These are phyloP conservation scores for Euphrasia confusa DNA, from an alignment of 257 asterid species.

Conservation along the genomic window DNA sequence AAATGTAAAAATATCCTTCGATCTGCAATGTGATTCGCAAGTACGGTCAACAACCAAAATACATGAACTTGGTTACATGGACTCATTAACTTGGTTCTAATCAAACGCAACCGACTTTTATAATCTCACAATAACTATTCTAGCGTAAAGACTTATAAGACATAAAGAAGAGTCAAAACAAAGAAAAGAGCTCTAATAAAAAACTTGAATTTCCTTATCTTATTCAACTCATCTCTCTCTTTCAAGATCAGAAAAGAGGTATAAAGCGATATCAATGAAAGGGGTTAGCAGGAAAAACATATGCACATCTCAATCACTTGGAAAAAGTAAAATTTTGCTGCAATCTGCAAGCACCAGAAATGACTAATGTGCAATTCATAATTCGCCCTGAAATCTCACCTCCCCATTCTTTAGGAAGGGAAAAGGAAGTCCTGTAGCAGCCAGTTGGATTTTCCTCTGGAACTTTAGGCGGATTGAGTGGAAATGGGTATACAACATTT, in stretches of 20 bases:
- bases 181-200: no score
- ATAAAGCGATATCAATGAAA: no score
- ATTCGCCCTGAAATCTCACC: conserved; percentile 41
- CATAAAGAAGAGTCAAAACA: no score
- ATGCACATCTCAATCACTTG: no score
- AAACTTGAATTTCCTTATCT: not conserved
- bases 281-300: no score
- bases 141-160: no score
- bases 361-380: conserved; percentile 10
- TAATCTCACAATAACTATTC: no score
- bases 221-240: not conserved
- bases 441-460: conserved; percentile 97
- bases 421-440: conserved; percentile 82
- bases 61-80: no score
- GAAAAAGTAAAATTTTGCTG: not conserved
- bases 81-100: not conserved
- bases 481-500: conserved; percentile 75
- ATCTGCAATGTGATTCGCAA: conserved; percentile 47
- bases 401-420: conserved; percentile 90
- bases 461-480: conserved; percentile 84
- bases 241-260: no score
- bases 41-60: conserved; percentile 23
- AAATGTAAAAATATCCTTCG: conserved; percentile 86
- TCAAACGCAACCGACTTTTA: no score
- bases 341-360: conserved; percentile 19